Conservation (phyloP, 805 yeast genomes). For the Ogataea dorogensis region DNA sequence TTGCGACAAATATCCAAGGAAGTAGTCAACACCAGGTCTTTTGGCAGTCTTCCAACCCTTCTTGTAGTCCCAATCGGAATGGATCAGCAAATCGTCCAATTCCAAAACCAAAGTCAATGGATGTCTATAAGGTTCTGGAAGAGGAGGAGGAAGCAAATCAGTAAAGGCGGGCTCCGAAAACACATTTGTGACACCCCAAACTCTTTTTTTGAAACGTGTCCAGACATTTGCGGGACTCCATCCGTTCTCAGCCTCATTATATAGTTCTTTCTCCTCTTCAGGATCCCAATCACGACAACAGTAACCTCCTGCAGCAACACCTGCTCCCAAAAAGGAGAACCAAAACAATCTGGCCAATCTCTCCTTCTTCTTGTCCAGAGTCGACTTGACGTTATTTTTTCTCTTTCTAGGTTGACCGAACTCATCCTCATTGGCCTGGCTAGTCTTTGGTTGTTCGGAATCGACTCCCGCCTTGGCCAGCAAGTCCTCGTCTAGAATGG, state of each 20-base stretch:
- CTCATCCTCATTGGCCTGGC: constrained; percentile 27
- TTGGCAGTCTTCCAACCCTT: constrained; percentile 98
- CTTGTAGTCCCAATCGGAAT: constrained; percentile 87
- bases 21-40: constrained; percentile 98
- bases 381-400: constrained; percentile 59
- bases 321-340: constrained; percentile 52
- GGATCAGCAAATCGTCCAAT: constrained; percentile 86
- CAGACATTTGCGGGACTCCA: constrained; percentile 63
- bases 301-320: constrained; percentile 56
- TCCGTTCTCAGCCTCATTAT: constrained; percentile 58
- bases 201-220: constrained; percentile 68
- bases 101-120: constrained; percentile 88
- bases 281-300: constrained; percentile 85
- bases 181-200: constrained; percentile 70
- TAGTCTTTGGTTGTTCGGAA: constrained; percentile 13
- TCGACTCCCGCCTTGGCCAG: constrained; percentile 85
- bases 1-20: constrained; percentile 89
- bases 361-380: constrained; percentile 81
- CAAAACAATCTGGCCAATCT: constrained; percentile 74
- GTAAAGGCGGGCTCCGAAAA: constrained; percentile 94
- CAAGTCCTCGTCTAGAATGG: constrained; percentile 77
- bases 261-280: constrained; percentile 55
- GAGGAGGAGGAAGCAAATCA: constrained; percentile 86
- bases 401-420: constrained; percentile 38
- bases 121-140: constrained; percentile 88